Evolutionary conservation across 371 early-diverging fungal species (phyloP).

Genomic region (Syncephalastrum sp.): DNA sequence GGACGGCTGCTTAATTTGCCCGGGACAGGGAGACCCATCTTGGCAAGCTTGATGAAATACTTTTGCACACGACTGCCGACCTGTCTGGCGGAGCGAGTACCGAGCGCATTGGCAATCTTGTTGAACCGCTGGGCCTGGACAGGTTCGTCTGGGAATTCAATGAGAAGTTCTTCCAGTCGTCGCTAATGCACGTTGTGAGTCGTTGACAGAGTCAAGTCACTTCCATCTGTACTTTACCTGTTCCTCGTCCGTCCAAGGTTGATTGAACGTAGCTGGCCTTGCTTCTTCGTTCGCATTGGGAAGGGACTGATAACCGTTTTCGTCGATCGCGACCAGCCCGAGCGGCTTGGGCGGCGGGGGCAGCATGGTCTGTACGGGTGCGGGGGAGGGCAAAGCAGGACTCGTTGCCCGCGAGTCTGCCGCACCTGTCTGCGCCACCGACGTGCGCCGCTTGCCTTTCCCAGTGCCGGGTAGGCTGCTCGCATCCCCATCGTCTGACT

Average conservation of each 20-base stretch:
- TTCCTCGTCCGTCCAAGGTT: constrained; percentile 67
- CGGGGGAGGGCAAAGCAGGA: too few species aligned
- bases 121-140: constrained; percentile 63
- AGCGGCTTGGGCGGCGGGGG: background rate
- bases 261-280: constrained; percentile 48
- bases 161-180: constrained; percentile 53
- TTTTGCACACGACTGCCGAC: constrained; percentile 69
- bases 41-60: constrained; percentile 67
- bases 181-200: constrained; percentile 15
- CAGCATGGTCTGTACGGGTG: too few species aligned
- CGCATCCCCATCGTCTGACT: constrained; percentile 28
- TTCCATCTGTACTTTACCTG: constrained; percentile 32
- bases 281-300: constrained; percentile 1
- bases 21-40: constrained; percentile 62
- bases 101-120: constrained; percentile 61
- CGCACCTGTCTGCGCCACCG: constrained; percentile 23
- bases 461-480: constrained; percentile 19
- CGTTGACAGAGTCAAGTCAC: background rate
- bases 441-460: constrained; percentile 40
- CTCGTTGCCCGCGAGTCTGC: constrained; percentile 4
- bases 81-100: constrained; percentile 62
- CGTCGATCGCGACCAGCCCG: too few species aligned
- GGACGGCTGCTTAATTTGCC: constrained; percentile 18
- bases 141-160: constrained; percentile 62
- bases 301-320: too few species aligned